These are phyloP conservation scores for Penicillium odoratum DNA, from an alignment of 495 filamentous ascomycete genomes.

Conservation along the genomic window DNA sequence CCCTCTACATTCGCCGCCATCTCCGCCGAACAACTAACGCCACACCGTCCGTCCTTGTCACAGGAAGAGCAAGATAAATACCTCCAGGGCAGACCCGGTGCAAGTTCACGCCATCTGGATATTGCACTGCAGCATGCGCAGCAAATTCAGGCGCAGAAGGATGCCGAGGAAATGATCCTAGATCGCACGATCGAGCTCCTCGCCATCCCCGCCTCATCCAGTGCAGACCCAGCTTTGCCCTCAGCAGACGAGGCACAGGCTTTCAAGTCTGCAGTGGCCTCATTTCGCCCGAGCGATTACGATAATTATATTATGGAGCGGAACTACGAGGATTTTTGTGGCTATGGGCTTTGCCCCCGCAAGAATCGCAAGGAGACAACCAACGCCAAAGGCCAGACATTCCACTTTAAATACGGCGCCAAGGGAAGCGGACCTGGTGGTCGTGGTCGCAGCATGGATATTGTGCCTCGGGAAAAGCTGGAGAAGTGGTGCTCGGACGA, in stretches of 20 bases:
- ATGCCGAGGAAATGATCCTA: constrained; percentile 70
- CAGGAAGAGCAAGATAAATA: constrained; percentile 36
- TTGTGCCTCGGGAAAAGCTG: constrained; percentile 63
- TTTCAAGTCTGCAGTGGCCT: constrained; percentile 59
- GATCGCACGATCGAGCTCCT: constrained; percentile 66
- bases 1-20: constrained; percentile 38
- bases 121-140: constrained; percentile 79
- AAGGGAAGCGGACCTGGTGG: constrained; percentile 54
- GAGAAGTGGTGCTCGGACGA: constrained; percentile 86
- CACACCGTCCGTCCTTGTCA: constrained; percentile 27
- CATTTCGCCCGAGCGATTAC: constrained; percentile 86
- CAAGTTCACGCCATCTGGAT: constrained; percentile 54
- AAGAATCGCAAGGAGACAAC: constrained; percentile 47
- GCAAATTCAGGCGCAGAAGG: constrained; percentile 73
- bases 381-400: constrained; percentile 35
- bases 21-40: constrained; percentile 31
- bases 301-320: constrained; percentile 84
- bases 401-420: constrained; percentile 48
- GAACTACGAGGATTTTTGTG: constrained; percentile 75
- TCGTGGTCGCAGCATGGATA: constrained; percentile 51
- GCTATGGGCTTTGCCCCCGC: constrained; percentile 74
- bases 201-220: constrained; percentile 52
- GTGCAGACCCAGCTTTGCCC: constrained; percentile 58
- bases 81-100: constrained; percentile 36
- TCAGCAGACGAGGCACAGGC: constrained; percentile 51